These are phyloP conservation scores for Heterobasidion annosum DNA, from an alignment of 1,284 basidiomycete genomes.

Conservation along the genomic window DNA sequence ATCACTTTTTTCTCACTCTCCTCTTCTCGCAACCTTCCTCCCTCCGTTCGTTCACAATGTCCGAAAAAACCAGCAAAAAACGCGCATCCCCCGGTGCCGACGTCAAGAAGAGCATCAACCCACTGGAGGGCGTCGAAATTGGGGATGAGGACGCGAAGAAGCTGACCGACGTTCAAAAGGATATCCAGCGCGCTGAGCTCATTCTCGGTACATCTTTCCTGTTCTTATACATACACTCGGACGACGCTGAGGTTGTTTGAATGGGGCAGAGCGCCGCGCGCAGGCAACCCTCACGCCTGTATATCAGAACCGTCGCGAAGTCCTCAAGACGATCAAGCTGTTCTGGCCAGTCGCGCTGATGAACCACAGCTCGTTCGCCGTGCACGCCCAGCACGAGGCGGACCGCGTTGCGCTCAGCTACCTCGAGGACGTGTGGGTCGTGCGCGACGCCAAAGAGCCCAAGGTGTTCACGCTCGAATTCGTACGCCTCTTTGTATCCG, in stretches of 20 bases:
- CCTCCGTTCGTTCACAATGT: conserved; percentile 14
- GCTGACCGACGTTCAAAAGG: conserved; percentile 52
- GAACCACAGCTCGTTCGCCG: conserved; percentile 52
- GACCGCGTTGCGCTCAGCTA: conserved; percentile 70
- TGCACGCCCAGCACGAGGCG: conserved; percentile 56
- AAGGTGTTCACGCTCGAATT: conserved; percentile 75
- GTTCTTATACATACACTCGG: conserved; percentile 7
- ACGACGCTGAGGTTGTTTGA: conserved; percentile 1
- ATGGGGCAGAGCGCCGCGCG: conserved; percentile 48
- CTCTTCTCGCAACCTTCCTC: conserved; percentile 10
- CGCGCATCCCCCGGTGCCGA: conserved; percentile 68
- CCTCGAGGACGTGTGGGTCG: conserved; percentile 74
- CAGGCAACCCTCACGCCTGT: conserved; percentile 47
- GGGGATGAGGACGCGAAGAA: conserved; percentile 61
- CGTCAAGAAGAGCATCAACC: conserved; percentile 41
- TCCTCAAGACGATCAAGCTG: conserved; percentile 56
- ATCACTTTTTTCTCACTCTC: conserved; percentile 9
- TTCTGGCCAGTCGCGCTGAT: conserved; percentile 77
- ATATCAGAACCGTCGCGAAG: conserved; percentile 59
- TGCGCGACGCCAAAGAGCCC: conserved; percentile 53
- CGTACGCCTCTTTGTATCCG: conserved; percentile 36
- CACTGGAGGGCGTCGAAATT: conserved; percentile 56
- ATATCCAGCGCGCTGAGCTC: conserved; percentile 59
- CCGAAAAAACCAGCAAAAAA: conserved; percentile 44
- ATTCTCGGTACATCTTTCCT: conserved; percentile 47